These are phyloP conservation scores for Saccharomyces hybrid DNA, from an alignment of 1,139 yeast species.

Conservation along the genomic window DNA sequence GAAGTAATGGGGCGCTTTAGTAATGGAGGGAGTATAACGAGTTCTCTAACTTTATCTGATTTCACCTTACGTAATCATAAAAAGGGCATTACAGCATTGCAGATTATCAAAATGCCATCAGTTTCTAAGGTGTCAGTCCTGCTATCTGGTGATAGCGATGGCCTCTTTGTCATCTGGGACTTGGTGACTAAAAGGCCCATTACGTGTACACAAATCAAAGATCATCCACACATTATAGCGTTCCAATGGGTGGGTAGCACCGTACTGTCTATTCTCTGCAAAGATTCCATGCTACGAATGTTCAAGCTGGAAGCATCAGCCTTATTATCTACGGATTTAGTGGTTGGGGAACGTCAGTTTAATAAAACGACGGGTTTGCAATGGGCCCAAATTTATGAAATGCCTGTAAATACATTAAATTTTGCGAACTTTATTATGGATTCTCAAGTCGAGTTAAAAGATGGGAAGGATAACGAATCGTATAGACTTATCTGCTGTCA, in stretches of 20 bases:
- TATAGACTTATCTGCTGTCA: constrained; percentile 25
- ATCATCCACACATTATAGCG: constrained; percentile 15
- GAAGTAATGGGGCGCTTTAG: neutral
- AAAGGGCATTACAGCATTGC: constrained; percentile 12
- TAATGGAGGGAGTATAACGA: neutral
- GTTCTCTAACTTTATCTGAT: constrained; percentile 7
- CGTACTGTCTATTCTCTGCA: constrained; percentile 18
- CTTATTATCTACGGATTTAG: neutral
- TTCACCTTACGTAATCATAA: constrained; percentile 18
- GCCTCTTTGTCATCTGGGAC: constrained; percentile 25
- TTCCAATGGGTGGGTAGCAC: constrained; percentile 11
- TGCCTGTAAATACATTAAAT: constrained; percentile 30
- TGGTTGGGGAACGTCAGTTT: neutral
- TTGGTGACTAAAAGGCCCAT: constrained; percentile 25
- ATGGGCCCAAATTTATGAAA: constrained; percentile 19
- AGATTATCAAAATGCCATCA: constrained; percentile 3
- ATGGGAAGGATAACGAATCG: constrained; percentile 3
- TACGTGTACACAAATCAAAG: constrained; percentile 5
- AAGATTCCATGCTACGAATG: constrained; percentile 26
- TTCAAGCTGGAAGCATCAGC: constrained; percentile 7
- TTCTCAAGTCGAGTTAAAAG: constrained; percentile 1
- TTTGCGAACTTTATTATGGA: constrained; percentile 25
- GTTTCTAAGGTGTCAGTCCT: constrained; percentile 13
- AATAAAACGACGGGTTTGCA: neutral
- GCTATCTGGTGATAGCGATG: constrained; percentile 26